phyloP scores from a whole-genome alignment of 768 basidiomycete species.

The Cystobasidium ongulense region DNA sequence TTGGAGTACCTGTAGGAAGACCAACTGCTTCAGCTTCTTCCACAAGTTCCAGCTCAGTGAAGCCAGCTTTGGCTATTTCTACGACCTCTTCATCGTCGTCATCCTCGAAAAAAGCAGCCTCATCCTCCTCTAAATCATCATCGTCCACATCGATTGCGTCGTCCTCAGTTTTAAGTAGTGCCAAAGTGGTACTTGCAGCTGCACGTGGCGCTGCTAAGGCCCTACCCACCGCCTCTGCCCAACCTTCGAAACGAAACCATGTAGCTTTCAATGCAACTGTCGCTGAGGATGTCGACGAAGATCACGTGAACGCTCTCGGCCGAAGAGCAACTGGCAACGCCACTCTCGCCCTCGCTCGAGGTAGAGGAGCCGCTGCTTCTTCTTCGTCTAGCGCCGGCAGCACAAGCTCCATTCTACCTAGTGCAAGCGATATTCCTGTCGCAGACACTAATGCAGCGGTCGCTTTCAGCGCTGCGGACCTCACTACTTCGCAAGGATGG shows the following conservation, averaged over 20 bases:
- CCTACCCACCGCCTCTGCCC: not conserved
- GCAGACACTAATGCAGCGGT: not conserved
- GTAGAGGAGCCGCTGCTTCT: not conserved
- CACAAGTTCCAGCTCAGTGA: not conserved
- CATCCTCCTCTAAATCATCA: not conserved
- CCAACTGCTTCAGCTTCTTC: slow-evolving; percentile 11
- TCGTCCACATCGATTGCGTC: not conserved
- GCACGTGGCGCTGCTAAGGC: not conserved
- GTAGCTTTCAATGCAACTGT: slow-evolving; percentile 4
- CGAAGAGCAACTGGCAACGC: not conserved
- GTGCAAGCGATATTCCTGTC: not conserved
- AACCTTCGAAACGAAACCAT: not conserved
- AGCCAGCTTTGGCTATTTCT: not conserved
- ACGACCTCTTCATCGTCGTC: slow-evolving; percentile 23
- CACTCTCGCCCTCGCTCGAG: not conserved
- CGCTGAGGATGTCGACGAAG: not conserved
- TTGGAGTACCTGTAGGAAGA: slow-evolving; percentile 1
- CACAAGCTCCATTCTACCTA: not conserved
- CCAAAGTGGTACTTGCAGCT: not conserved
- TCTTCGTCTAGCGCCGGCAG: not conserved
- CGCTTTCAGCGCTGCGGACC: slow-evolving; percentile 10
- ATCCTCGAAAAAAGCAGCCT: not conserved
- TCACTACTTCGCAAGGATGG: slow-evolving; percentile 25
- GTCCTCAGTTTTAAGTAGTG: not conserved
- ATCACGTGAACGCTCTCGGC: not conserved